Base-by-base conservation (phyloP, 148 eudicot species). In the Hydrangea macrophylla region DNA sequence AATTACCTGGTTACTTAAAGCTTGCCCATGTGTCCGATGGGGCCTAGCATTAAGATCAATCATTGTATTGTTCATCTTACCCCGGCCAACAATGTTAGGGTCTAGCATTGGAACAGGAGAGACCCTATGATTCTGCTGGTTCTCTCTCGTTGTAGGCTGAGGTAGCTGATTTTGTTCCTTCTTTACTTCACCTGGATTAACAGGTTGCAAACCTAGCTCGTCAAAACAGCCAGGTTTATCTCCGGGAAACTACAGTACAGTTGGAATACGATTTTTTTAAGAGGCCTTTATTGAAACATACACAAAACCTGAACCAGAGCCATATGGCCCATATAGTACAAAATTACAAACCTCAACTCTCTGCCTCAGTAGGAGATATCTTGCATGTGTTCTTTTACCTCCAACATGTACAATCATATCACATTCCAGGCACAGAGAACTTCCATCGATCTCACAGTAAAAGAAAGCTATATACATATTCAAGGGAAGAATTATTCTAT, bases 391-490 rank as follows among this genome's bases (percentile, higher is more conserved):
- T 78, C 95, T 84, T 82, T 92, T 92, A 65, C 96, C 96, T 11
- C 90, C 96, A 71, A 92, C 96, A 77, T 92, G 98, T 56, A 89
- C 97, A 64, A 80, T 80, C 98, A 88, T 92, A 83, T 92, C 98
- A 66, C 98, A 92, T 81, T 92, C 96, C 81, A 89, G 81, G 75
- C 96, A 92, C 55, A 92, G 98, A n/a, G 98, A 92, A 78, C 86
- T 92, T 66, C 98, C 98, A 73, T 92, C 98, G 64, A 92, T 77
- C 79, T 90, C 96, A 73, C 98, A 92, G 65, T 87, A 92, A 75
- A 92, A 92, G 85, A 87, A 92, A 58, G 98, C 98, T 92, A 80
- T 77, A 80, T 11, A 67, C 2, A 53, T 50, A 17, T 65, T 54
- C 44, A 70, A 66, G 42, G 55, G 76, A 79, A 63, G 40, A 57